Percentiles rank a stretch among this genome's conserved stretches.
Evolutionary conservation across 345 rosid species (phyloP).

Genomic region (Euphorbia lathyris): DNA sequence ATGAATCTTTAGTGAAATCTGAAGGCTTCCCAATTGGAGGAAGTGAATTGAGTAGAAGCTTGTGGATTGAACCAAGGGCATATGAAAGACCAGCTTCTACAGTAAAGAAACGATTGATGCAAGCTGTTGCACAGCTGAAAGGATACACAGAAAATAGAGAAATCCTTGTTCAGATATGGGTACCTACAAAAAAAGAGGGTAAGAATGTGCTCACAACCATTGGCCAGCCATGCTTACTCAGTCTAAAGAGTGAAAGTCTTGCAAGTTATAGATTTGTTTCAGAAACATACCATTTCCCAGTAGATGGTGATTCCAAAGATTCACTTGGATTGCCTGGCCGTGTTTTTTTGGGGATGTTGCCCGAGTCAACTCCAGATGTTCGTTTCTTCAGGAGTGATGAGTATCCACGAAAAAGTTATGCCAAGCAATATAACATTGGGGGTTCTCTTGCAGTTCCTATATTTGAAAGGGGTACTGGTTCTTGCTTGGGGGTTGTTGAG

Average conservation of each 20-base stretch:
- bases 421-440: slow-evolving; percentile 56
- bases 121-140: slow-evolving; percentile 49
- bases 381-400: slow-evolving; percentile 66
- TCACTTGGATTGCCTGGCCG: slow-evolving; percentile 79
- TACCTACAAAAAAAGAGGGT: slow-evolving; percentile 64
- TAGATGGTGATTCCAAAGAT: slow-evolving; percentile 62
- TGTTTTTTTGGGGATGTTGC: slow-evolving; percentile 67
- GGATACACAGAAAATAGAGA: slow-evolving; percentile 51
- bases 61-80: slow-evolving; percentile 65
- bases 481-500: slow-evolving; percentile 90
- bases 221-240: slow-evolving; percentile 64
- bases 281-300: slow-evolving; percentile 56
- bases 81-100: slow-evolving; percentile 35
- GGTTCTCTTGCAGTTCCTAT: slow-evolving; percentile 92
- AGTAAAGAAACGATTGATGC: slow-evolving; percentile 54
- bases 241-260: slow-evolving; percentile 55
- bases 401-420: slow-evolving; percentile 66
- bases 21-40: slow-evolving; percentile 37
- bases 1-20: slow-evolving; percentile 30
- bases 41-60: slow-evolving; percentile 45
- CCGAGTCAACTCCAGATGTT: slow-evolving; percentile 98
- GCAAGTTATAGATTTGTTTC: slow-evolving; percentile 66
- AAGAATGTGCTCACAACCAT: slow-evolving; percentile 66
- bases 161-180: slow-evolving; percentile 82
- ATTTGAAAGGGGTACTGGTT: slow-evolving; percentile 65